These are phyloP conservation scores for Phaffomyces antillensis DNA, from an alignment of 805 yeast species.

Conservation along the genomic window DNA sequence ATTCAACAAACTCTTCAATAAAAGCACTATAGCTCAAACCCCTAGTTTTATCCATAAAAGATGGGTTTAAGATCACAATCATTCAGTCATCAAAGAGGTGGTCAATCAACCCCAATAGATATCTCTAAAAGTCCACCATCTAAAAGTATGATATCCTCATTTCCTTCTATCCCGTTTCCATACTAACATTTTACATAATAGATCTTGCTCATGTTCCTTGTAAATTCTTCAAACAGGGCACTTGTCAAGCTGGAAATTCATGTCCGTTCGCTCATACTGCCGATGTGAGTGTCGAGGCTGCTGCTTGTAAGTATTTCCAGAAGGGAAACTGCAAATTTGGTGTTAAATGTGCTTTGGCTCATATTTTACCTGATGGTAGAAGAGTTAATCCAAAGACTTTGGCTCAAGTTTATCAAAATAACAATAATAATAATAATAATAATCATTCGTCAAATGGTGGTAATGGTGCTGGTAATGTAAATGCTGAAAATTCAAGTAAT, in stretches of 20 bases:
- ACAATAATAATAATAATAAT: not conserved
- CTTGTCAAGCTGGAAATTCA: slow-evolving; percentile 88
- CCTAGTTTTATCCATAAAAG: not conserved
- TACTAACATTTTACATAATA: slow-evolving; percentile 15
- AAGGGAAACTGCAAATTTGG: slow-evolving; percentile 98
- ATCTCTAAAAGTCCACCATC: slow-evolving; percentile 21
- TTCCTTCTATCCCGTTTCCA: not conserved
- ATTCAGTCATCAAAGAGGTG: not conserved
- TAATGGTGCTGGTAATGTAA: too few relatives aligned
- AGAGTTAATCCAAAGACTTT: slow-evolving; percentile 50
- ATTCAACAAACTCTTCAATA: too few relatives aligned
- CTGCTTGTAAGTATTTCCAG: slow-evolving; percentile 87
- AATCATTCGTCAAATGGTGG: too few relatives aligned
- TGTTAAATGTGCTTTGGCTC: slow-evolving; percentile 88
- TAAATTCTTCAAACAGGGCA: slow-evolving; percentile 85
- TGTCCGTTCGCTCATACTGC: slow-evolving; percentile 87
- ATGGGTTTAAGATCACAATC: slow-evolving; percentile 3
- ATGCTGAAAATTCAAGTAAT: too few relatives aligned
- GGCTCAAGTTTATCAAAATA: slow-evolving; percentile 25
- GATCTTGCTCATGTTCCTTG: slow-evolving; percentile 94
- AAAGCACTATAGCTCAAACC: too few relatives aligned
- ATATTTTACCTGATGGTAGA: slow-evolving; percentile 83
- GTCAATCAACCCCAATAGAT: slow-evolving; percentile 11
- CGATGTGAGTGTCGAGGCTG: slow-evolving; percentile 38
- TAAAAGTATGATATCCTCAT: slow-evolving; percentile 16